A percentile compares a stretch with the other conserved stretches of the same genome.
Conservation (phyloP, 1,284 basidiomycete genomes). For the Neolentinus lepideus region DNA sequence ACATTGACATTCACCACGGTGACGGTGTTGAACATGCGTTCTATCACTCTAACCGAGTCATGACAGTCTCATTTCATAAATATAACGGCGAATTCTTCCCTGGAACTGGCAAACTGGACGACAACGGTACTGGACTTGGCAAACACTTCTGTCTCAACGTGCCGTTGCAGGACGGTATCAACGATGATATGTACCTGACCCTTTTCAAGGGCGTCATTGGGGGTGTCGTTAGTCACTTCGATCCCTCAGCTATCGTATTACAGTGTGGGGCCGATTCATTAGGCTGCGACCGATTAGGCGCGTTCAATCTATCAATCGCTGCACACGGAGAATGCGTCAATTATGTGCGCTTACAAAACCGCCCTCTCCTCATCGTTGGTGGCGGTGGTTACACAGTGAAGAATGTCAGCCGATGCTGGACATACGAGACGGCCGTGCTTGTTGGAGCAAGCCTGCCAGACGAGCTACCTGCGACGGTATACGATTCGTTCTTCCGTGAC, state of each 20-base stretch:
- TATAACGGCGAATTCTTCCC: slow-evolving; percentile 99
- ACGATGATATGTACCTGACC: slow-evolving; percentile 93
- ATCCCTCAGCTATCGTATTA: slow-evolving; percentile 87
- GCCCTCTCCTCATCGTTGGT: slow-evolving; percentile 87
- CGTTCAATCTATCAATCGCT: slow-evolving; percentile 98
- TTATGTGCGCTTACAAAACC: slow-evolving; percentile 88
- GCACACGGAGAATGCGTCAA: slow-evolving; percentile 98
- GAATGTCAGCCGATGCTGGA: slow-evolving; percentile 98
- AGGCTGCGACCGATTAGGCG: slow-evolving; percentile 90
- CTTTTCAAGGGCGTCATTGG: slow-evolving; percentile 97
- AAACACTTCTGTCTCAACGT: slow-evolving; percentile 97
- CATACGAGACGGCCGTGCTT: slow-evolving; percentile 95
- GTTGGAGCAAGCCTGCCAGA: slow-evolving; percentile 81
- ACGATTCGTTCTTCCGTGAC: slow-evolving; percentile 91
- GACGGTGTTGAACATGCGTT: slow-evolving; percentile 98
- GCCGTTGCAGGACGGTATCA: slow-evolving; percentile 93
- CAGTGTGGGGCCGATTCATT: slow-evolving; percentile 98
- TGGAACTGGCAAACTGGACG: slow-evolving; percentile 89
- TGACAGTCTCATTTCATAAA: slow-evolving; percentile 99
- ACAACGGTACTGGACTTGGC: slow-evolving; percentile 74
- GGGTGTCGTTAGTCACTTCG: slow-evolving; percentile 86
- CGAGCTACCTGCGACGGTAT: slow-evolving; percentile 83
- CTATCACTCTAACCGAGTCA: slow-evolving; percentile 95
- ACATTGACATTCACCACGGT: slow-evolving; percentile 97
- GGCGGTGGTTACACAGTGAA: slow-evolving; percentile 96